Base-by-base conservation (phyloP, 2,329 filamentous ascomycete genomes). In the Fusarium napiforme region DNA sequence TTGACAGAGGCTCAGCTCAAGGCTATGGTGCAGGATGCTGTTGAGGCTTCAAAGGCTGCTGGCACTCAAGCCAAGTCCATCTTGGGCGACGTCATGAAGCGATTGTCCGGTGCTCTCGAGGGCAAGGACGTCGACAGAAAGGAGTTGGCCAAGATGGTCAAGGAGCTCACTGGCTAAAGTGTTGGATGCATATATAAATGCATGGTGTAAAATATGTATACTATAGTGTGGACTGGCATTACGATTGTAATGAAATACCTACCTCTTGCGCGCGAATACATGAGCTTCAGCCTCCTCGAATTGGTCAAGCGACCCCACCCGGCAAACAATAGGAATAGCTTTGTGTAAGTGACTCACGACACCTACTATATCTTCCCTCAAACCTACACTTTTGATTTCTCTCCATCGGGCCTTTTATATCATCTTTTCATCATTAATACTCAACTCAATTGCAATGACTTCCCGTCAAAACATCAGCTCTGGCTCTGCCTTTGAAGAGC, bases 51-150 rank as follows among this genome's bases (percentile, higher is more conserved):
- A 64, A 86, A 84, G 76, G 82, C 81, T 34, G 85, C 85, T 26
- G 87, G 85, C 40, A 78, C 75, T 7, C 80, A 78, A 14, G 78
- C 77, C 55, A 89, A 89, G 79, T 78, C 84, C 19, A 80, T 86
- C 55, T 81, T 91, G 71, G 90, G 91, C 8, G 86, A 89, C 63
- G 86, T 92, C 15, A 88, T 94, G 87, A 92, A 90, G 84, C 85
- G 83, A 69, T 80, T 93, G 16, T 81, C 89, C 59, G 82, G 84
- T 8, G 82, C 83, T 34, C 82, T 93, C 34, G 88, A 90, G 66
- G 92, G 89, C 40, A 91, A 91, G 82, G 86, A 88, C 43, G 86
- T 93, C 40, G 89, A 94, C 78, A 90, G 86, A 81, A 87, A 85
- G 59, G 85, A 88, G 72, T 83, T 95, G 53, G 87, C 86, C 8